A percentile compares a stretch with the other conserved stretches of the same genome.
Conservation (phyloP, 257 asterid genomes). For the Nicotiana tabacum region DNA sequence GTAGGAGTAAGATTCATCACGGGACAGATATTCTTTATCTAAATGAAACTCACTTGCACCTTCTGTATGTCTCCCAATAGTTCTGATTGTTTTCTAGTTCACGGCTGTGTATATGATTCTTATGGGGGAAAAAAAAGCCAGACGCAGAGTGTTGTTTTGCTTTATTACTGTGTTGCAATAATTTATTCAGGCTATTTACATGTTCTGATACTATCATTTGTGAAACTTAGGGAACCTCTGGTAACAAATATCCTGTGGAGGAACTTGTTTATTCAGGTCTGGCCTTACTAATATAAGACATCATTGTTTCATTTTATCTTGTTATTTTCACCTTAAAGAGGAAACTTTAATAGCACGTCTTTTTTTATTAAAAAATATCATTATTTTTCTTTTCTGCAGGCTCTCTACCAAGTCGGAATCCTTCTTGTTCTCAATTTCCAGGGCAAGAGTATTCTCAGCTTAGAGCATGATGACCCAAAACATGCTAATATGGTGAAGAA, state of each 20-base stretch:
- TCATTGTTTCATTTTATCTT: neutral
- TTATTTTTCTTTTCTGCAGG: conserved; percentile 35
- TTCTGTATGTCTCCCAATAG: neutral
- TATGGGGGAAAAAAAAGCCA: neutral
- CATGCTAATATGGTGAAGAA: conserved; percentile 71
- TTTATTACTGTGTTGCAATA: neutral
- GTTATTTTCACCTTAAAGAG: neutral
- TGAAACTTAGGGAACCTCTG: conserved; percentile 69
- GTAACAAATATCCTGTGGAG: conserved; percentile 98
- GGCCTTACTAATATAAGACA: neutral
- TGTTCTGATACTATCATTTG: conserved; percentile 13
- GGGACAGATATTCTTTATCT: neutral
- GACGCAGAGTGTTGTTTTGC: neutral
- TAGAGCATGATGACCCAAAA: conserved; percentile 32
- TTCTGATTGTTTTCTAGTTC: conserved; percentile 2
- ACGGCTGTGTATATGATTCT: neutral
- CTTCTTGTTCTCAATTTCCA: conserved; percentile 66
- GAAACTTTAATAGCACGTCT: neutral
- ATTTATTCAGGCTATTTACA: neutral
- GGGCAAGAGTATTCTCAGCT: conserved; percentile 55
- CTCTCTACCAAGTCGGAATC: conserved; percentile 68
- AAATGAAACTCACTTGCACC: neutral
- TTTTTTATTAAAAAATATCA: neutral
- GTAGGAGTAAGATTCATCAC: neutral
- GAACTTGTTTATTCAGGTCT: conserved; percentile 80